Conservation (phyloP, 1,139 yeast species). For the Entelexis paramagnoliae region DNA sequence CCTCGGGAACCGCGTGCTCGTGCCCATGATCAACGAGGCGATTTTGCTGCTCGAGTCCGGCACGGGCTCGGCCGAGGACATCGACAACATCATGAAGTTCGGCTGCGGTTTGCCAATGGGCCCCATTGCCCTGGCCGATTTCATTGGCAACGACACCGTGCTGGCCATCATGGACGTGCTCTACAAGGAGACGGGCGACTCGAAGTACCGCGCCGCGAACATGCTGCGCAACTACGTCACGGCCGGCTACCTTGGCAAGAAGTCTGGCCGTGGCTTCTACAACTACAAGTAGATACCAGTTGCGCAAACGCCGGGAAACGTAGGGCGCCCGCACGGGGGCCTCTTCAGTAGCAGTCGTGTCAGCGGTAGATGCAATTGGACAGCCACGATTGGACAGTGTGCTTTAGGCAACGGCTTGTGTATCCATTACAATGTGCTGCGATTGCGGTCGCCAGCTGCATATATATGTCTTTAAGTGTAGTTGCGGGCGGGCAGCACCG, state of each 20-base stretch:
- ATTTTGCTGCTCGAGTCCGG: conserved; percentile 37
- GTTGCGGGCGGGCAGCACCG: no score
- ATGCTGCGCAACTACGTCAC: conserved; percentile 35
- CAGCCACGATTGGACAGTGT: no score
- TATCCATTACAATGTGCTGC: no score
- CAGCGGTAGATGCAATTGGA: no score
- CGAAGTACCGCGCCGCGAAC: conserved; percentile 37
- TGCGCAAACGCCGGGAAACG: background rate
- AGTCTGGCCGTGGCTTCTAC: conserved; percentile 38
- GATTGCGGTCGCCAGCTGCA: no score
- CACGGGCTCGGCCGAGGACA: conserved; percentile 35
- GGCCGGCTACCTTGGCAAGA: conserved; percentile 38
- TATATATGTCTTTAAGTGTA: no score
- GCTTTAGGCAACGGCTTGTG: no score
- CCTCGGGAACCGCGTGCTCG: conserved; percentile 36
- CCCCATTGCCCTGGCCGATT: conserved; percentile 38
- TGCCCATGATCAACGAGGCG: conserved; percentile 40
- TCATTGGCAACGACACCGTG: conserved; percentile 39
- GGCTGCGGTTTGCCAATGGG: conserved; percentile 44
- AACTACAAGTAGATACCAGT: conserved; percentile 26
- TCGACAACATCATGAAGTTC: conserved; percentile 38
- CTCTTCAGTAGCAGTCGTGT: no score
- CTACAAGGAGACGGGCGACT: conserved; percentile 35
- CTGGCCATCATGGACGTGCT: conserved; percentile 38
- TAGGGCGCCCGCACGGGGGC: no score